Conservation (phyloP, 2,329 filamentous ascomycete species). For the Juglanconis sp. region DNA sequence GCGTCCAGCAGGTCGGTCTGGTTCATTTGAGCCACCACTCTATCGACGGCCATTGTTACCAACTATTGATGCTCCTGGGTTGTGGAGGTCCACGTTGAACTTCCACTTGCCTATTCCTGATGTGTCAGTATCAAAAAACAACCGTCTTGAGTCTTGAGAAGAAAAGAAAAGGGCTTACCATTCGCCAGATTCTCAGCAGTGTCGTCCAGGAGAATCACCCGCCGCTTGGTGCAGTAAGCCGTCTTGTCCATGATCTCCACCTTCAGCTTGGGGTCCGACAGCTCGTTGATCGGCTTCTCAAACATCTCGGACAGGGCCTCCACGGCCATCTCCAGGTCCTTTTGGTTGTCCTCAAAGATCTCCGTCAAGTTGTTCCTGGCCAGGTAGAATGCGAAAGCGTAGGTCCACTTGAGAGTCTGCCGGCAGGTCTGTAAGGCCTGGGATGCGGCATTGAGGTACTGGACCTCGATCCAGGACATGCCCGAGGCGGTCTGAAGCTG, state of each 20-base stretch:
- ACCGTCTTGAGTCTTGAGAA: background rate
- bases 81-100: slow-evolving; percentile 38
- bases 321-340: slow-evolving; percentile 94
- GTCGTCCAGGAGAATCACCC: slow-evolving; percentile 85
- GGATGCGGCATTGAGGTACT: slow-evolving; percentile 90
- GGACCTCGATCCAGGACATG: slow-evolving; percentile 99
- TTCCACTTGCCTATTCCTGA: slow-evolving; percentile 41
- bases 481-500: slow-evolving; percentile 89
- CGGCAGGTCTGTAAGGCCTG: slow-evolving; percentile 93
- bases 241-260: slow-evolving; percentile 99
- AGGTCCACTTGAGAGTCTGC: slow-evolving; percentile 99
- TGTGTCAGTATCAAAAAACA: background rate
- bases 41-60: slow-evolving; percentile 25
- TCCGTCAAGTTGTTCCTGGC: slow-evolving; percentile 91
- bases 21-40: background rate
- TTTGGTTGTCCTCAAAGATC: slow-evolving; percentile 98
- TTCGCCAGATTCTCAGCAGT: slow-evolving; percentile 89
- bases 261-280: slow-evolving; percentile 84
- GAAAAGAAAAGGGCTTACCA: slow-evolving; percentile 53
- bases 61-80: slow-evolving; percentile 15
- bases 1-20: background rate
- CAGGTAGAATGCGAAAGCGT: slow-evolving; percentile 98
- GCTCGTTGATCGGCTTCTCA: slow-evolving; percentile 87
- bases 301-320: slow-evolving; percentile 99
- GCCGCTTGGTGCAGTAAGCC: slow-evolving; percentile 88